Conservation (phyloP, 257 asterid species). For the Datura wrightii region DNA sequence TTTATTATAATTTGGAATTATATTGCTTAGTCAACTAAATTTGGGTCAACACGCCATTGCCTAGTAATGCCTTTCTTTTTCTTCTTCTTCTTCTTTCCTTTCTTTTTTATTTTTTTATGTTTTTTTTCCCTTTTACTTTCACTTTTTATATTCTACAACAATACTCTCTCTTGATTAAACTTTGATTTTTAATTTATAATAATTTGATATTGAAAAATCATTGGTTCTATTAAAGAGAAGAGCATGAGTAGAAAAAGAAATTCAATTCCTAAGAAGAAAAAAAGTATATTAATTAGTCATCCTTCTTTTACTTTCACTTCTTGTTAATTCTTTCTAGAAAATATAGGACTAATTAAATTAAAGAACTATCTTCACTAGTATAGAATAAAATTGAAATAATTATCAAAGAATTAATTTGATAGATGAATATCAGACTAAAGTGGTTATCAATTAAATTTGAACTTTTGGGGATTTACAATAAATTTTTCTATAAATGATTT, state of each 20-base stretch:
- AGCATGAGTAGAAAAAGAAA: too few relatives aligned
- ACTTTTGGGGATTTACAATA: background rate
- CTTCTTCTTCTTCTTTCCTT: background rate
- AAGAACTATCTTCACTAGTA: background rate
- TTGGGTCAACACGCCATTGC: slow-evolving; percentile 9
- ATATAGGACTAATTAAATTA: background rate
- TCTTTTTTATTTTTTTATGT: background rate
- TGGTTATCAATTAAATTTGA: background rate
- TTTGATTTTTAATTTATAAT: too few relatives aligned
- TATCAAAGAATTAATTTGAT: background rate
- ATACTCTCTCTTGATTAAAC: background rate
- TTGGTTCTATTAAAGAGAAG: too few relatives aligned
- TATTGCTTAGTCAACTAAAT: background rate
- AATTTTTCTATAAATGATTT: background rate
- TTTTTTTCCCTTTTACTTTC: background rate
- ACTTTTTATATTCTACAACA: background rate
- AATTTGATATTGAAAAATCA: too few relatives aligned
- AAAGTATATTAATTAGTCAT: background rate
- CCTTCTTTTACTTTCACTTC: background rate
- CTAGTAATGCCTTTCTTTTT: background rate
- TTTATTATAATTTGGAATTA: background rate
- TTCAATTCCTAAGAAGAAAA: background rate
- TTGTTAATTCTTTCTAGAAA: background rate
- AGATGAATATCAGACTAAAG: too few relatives aligned
- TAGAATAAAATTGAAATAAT: too few relatives aligned